Evolutionary conservation across 139 green algal genomes (phyloP).

Genomic region (Chlamydomonas sphaeroides): DNA sequence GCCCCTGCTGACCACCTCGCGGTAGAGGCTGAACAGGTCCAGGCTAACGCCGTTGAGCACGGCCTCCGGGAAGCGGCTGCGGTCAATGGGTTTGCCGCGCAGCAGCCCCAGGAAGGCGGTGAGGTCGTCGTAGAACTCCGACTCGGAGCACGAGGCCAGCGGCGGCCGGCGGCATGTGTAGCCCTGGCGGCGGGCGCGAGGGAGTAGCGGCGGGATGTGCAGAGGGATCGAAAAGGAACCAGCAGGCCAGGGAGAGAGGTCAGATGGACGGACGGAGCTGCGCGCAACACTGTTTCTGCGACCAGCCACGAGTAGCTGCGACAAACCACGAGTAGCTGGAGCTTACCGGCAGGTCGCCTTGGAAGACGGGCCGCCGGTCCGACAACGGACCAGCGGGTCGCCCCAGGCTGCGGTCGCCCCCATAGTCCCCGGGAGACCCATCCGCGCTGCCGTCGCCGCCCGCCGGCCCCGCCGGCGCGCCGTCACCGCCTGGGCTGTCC

Average conservation of each 20-base stretch:
- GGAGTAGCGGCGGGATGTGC: neutral
- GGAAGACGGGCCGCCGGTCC: constrained; percentile 10
- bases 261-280: no score
- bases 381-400: constrained; percentile 22
- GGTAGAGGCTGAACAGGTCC: constrained; percentile 80
- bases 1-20: constrained; percentile 51
- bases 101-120: constrained; percentile 63
- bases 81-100: constrained; percentile 39
- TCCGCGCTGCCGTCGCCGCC: neutral
- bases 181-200: constrained; percentile 17
- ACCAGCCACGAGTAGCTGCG: no score
- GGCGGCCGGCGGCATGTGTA: constrained; percentile 61
- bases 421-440: no score
- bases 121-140: constrained; percentile 73
- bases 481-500: neutral
- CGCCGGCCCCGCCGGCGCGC: neutral
- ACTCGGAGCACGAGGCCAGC: constrained; percentile 62
- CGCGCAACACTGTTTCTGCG: no score
- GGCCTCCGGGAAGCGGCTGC: constrained; percentile 72
- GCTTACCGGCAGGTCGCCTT: constrained; percentile 13
- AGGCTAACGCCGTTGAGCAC: constrained; percentile 76
- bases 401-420: no score
- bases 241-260: neutral
- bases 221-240: neutral
- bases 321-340: no score